Conservation (phyloP, 148 eudicot genomes). For the Fagopyrum esculentum region DNA sequence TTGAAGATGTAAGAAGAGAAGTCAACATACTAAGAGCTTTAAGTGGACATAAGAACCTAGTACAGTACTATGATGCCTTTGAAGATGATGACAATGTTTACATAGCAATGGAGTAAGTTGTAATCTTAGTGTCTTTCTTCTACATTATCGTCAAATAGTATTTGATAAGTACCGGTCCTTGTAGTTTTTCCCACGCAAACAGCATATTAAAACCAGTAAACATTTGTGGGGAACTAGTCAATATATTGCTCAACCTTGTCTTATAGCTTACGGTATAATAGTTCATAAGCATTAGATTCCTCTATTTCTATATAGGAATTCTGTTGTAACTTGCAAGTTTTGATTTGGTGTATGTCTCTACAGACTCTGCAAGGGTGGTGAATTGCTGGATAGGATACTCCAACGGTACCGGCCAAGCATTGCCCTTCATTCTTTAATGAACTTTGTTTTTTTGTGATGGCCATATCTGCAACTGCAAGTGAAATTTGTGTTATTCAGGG, state of each 20-base stretch:
- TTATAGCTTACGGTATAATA: background rate
- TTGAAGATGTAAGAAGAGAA: slow-evolving; percentile 90
- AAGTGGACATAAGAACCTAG: slow-evolving; percentile 69
- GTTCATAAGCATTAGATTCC: background rate
- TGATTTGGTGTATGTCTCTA: background rate
- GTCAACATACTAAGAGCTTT: slow-evolving; percentile 75
- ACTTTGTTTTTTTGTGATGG: slow-evolving; percentile 2
- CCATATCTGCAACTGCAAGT: slow-evolving; percentile 2
- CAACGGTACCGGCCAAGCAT: slow-evolving; percentile 37
- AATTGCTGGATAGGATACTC: slow-evolving; percentile 79
- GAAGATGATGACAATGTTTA: slow-evolving; percentile 88
- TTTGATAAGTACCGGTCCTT: background rate
- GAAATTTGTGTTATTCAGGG: slow-evolving; percentile 37
- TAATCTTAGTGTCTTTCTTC: background rate
- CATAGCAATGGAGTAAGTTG: slow-evolving; percentile 86
- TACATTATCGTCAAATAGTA: background rate
- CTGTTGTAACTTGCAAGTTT: background rate
- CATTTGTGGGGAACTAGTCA: background rate
- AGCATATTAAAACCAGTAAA: background rate
- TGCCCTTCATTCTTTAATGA: background rate
- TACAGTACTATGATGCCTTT: slow-evolving; percentile 78
- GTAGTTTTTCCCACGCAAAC: background rate
- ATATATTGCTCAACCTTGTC: slow-evolving; percentile 5
- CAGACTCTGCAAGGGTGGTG: slow-evolving; percentile 96
- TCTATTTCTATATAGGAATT: background rate